Base-by-base conservation (phyloP, 176 grass and related monocot species). In the Oryza meridionalis region DNA sequence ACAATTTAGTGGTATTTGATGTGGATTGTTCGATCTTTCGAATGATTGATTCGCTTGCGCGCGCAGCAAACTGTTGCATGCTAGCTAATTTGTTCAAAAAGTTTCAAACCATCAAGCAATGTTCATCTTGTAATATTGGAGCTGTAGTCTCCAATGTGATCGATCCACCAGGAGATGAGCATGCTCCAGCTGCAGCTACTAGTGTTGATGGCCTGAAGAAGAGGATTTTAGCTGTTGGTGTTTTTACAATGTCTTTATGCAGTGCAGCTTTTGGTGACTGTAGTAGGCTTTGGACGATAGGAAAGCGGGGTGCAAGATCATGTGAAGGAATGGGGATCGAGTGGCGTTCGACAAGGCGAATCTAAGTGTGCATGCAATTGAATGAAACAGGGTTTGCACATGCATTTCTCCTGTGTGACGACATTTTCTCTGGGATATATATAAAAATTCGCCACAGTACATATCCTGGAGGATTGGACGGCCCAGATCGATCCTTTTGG, bases 341-440 rank as follows among this genome's bases (percentile, higher is more conserved):
- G n/a, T 70, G 82, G 46, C 65, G 4, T 77, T 85, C 74, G 80
- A 82, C 82, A 84, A 59, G 82, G 73, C 72, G 82, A 84, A 84
- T 84, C 82, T 84, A 84, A 42, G 45, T 65, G 64, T 58, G 82
- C 63, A 84, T 69, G 68, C 43, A 61, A 83, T 74, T 84, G 82
- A 76, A 82, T 73, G 69, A 9, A 65, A 84, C 65, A 32, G 73
- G 33, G 17, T 77, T 43, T 61, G 14, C 72, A 21, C 72, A 68
- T 84, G n/a, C 45, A 38, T 70, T 71, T 47, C 66, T 66, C 21
- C n/a, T 17, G 61, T 1, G 44, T 53, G 2, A 9, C 53, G 7
- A 2, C 62, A 67, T 65, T 63, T 62, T 62, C 8, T 62, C 21
- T 62, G 21, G 8, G n/a, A 24, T 62, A 62, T 11, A 24, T 62